Evolutionary conservation across 495 filamentous ascomycete species (phyloP).

Genomic region (Tetracladium marchalianum): DNA sequence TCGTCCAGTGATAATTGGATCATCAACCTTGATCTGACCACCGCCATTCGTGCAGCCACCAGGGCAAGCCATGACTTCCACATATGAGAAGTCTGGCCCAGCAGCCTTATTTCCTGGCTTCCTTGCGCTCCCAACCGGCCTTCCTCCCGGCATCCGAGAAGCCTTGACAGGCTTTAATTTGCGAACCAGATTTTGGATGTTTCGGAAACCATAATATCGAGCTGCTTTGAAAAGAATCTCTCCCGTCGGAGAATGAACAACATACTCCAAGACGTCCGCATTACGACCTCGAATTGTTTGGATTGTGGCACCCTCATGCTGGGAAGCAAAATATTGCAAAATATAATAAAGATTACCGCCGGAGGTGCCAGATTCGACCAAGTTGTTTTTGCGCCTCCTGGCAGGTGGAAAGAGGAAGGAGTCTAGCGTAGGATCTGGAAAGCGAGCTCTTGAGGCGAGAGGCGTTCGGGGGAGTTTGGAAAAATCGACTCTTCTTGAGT

Average conservation of each 20-base stretch:
- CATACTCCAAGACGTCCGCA: constrained; percentile 79
- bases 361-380: constrained; percentile 55
- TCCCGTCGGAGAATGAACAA: constrained; percentile 42
- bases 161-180: constrained; percentile 69
- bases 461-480: constrained; percentile 52
- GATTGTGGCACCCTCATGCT: constrained; percentile 57
- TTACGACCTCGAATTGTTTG: constrained; percentile 70
- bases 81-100: constrained; percentile 62
- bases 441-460: constrained; percentile 31
- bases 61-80: constrained; percentile 98
- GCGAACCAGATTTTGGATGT: constrained; percentile 94
- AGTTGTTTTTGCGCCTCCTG: constrained; percentile 13
- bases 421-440: constrained; percentile 61
- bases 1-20: constrained; percentile 38
- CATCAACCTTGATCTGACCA: constrained; percentile 84
- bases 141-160: constrained; percentile 69
- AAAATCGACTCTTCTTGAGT: constrained; percentile 65
- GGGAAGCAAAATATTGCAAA: constrained; percentile 57
- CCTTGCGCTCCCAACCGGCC: constrained; percentile 31
- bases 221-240: constrained; percentile 66
- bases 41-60: constrained; percentile 97
- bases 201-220: constrained; percentile 92
- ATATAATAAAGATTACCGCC: constrained; percentile 85
- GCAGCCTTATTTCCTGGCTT: constrained; percentile 28
- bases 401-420: constrained; percentile 56